phyloP scores from a whole-genome alignment of 768 basidiomycete genomes.

The Goffeauzyma gilvescens region DNA sequence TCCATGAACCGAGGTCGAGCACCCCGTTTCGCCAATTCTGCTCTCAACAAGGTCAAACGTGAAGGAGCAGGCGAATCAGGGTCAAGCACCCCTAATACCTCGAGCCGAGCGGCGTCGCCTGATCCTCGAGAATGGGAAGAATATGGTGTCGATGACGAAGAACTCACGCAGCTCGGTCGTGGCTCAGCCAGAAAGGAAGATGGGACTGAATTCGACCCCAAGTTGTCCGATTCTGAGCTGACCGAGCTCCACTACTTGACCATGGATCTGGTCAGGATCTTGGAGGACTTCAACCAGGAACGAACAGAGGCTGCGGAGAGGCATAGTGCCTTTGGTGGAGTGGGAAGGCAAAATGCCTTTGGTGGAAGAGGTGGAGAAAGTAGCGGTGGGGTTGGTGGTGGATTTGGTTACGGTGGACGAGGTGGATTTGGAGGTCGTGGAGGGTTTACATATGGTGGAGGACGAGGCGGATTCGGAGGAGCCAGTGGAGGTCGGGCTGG shows the following conservation, averaged over 20 bases:
- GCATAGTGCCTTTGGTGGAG: too few relatives aligned
- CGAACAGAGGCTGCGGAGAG: too few relatives aligned
- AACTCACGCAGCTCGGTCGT: neutral
- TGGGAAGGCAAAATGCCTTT: too few relatives aligned
- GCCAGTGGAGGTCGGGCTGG: too few relatives aligned
- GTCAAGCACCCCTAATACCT: too few relatives aligned
- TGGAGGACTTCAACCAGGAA: constrained; percentile 55
- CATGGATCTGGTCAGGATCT: constrained; percentile 50
- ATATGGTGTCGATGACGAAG: constrained; percentile 9
- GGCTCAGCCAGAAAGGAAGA: neutral
- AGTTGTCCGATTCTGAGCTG: constrained; percentile 50
- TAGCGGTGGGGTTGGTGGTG: too few relatives aligned
- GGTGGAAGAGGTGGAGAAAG: too few relatives aligned
- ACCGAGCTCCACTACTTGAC: constrained; percentile 58
- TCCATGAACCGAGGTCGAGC: constrained; percentile 10
- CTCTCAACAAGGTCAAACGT: too few relatives aligned
- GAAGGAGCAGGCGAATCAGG: neutral
- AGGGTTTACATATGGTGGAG: too few relatives aligned
- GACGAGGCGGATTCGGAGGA: too few relatives aligned
- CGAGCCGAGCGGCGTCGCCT: neutral
- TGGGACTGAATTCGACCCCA: neutral
- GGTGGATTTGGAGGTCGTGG: too few relatives aligned
- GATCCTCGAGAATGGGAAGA: constrained; percentile 6
- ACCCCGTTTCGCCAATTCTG: neutral
- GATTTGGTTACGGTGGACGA: too few relatives aligned